Conservation (phyloP, 192 early-diverging fungal species). For the Coemansia sp. region DNA sequence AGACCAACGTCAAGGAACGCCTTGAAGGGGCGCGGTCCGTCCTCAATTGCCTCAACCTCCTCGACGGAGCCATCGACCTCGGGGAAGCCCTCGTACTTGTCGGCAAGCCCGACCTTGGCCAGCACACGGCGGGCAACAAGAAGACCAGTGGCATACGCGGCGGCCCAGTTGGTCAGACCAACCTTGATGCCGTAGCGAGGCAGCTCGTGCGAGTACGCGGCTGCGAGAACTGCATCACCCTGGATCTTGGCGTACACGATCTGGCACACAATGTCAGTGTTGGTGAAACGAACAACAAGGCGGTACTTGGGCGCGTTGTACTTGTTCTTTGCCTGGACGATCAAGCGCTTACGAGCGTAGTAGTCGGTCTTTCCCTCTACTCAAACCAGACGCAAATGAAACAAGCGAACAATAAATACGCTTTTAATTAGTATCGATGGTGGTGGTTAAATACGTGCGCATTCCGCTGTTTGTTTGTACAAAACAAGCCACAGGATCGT, state of each 20-base stretch:
- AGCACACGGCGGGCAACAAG: constrained; percentile 94
- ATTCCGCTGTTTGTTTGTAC: neutral
- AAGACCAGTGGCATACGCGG: constrained; percentile 97
- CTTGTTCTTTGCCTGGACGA: constrained; percentile 99
- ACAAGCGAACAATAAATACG: neutral
- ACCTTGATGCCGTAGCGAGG: constrained; percentile 93
- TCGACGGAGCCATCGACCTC: constrained; percentile 86
- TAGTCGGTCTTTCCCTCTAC: constrained; percentile 99
- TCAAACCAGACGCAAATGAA: constrained; percentile 11
- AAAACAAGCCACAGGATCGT: neutral
- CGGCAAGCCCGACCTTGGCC: constrained; percentile 89
- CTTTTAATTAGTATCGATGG: neutral
- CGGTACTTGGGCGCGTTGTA: constrained; percentile 99
- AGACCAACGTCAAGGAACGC: constrained; percentile 97
- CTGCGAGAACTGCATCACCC: constrained; percentile 92
- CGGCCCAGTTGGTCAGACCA: constrained; percentile 99
- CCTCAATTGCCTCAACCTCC: constrained; percentile 86
- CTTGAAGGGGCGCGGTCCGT: constrained; percentile 97
- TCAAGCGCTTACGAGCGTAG: constrained; percentile 98
- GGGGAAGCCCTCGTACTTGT: constrained; percentile 94
- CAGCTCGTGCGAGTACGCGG: constrained; percentile 97
- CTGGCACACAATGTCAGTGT: constrained; percentile 95
- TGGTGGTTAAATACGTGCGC: neutral
- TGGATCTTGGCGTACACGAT: constrained; percentile 97
- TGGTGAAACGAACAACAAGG: constrained; percentile 99